Evolutionary conservation across 139 green algal species (phyloP).

Genomic region (Closterium sp.): DNA sequence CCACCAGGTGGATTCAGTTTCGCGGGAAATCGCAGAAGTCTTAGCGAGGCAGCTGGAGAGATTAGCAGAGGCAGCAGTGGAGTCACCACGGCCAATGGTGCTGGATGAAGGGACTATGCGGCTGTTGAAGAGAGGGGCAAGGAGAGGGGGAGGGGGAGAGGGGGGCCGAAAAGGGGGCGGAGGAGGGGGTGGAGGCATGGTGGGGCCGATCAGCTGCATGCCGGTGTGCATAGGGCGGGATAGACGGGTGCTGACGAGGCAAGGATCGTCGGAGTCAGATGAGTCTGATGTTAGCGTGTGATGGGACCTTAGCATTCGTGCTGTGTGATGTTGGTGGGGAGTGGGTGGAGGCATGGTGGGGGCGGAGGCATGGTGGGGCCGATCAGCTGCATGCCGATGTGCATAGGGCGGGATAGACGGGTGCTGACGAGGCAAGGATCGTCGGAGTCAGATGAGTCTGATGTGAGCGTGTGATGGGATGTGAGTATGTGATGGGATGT

Average conservation of each 20-base stretch:
- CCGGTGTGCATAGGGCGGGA: not conserved
- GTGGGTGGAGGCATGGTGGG: no score
- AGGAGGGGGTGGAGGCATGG: not conserved
- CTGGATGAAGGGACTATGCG: not conserved
- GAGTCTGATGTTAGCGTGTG: not conserved
- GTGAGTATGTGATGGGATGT: not conserved
- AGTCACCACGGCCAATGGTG: not conserved
- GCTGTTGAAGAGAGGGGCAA: not conserved
- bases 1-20: not conserved
- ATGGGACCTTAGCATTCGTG: no score
- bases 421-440: not conserved
- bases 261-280: not conserved
- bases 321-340: not conserved
- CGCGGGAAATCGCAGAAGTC: not conserved
- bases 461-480: not conserved
- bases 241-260: not conserved
- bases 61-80: not conserved
- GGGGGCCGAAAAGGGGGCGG: not conserved
- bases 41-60: not conserved
- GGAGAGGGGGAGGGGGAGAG: not conserved
- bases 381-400: not conserved
- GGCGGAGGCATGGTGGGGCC: not conserved
- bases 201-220: not conserved
- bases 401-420: not conserved
- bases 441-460: not conserved